These are phyloP conservation scores for Microbotryum saponariae DNA, from an alignment of 1,284 basidiomycete species.

Conservation along the genomic window DNA sequence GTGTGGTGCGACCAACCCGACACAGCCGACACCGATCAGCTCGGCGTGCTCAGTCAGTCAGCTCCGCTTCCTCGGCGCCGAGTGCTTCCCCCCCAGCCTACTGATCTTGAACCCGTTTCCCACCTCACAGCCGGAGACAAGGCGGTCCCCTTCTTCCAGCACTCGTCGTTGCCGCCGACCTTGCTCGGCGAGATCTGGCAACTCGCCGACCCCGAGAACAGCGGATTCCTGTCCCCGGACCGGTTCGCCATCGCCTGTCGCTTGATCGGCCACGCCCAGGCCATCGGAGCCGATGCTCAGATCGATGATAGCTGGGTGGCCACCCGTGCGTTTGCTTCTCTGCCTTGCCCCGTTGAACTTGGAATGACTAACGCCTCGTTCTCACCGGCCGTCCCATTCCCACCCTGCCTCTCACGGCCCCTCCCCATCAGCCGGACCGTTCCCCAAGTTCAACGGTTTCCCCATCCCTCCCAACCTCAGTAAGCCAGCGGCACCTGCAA, in stretches of 20 bases:
- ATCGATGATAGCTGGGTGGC: slow-evolving; percentile 42
- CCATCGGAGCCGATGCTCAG: slow-evolving; percentile 56
- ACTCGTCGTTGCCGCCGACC: slow-evolving; percentile 52
- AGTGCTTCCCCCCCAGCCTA: neutral
- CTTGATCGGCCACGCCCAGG: slow-evolving; percentile 87
- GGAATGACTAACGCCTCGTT: neutral
- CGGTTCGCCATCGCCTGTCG: slow-evolving; percentile 78
- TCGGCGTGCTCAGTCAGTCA: slow-evolving; percentile 34
- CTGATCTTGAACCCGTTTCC: neutral
- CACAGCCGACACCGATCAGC: slow-evolving; percentile 34
- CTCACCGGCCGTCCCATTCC: neutral
- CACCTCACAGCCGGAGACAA: slow-evolving; percentile 32
- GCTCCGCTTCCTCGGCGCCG: neutral
- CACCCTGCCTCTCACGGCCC: neutral
- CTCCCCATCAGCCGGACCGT: slow-evolving; percentile 59
- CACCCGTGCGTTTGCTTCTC: slow-evolving; percentile 53
- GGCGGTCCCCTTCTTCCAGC: slow-evolving; percentile 38
- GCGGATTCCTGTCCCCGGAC: slow-evolving; percentile 78
- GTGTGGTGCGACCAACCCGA: neutral
- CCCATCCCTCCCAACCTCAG: slow-evolving; percentile 42
- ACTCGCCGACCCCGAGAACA: slow-evolving; percentile 84
- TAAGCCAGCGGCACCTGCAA: slow-evolving; percentile 43
- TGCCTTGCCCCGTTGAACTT: neutral
- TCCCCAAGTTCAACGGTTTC: slow-evolving; percentile 70
- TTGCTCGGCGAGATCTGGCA: slow-evolving; percentile 89